Base-by-base conservation (phyloP, 768 basidiomycete species). In the Kwoniella heveanensis region DNA sequence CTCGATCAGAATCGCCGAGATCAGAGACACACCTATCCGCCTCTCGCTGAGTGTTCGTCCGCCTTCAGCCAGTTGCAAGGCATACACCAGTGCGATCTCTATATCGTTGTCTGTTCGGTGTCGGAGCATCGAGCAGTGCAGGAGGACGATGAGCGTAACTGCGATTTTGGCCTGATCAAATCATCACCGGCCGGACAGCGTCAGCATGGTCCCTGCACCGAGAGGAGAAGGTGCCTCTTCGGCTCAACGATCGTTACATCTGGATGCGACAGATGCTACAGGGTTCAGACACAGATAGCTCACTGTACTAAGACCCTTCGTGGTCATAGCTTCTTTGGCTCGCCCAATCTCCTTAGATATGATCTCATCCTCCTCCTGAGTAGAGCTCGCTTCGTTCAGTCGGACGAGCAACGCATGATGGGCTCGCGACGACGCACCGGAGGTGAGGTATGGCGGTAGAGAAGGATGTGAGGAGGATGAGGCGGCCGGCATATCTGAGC, bases 351-450 rank as follows among this genome's bases (percentile, higher is more conserved):
- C 64, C 22, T 30, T 26, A 27, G 24, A 25, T 9, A 74, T 61
- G 37, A 74, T 62, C 25, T 62, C 64, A 9, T 74, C 69, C 24
- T 70, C 67, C 46, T 74, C 76, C 27, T 71, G 65, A 5, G 21
- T 27, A 4, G 67, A 72, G 19, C 15, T 25, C 13, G 71, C 69
- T 25, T 60, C 65, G 30, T 77, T 39, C 15, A 77, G 64, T 39
- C 53, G 62, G 21, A 67, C 69, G 17, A 77, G 48, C 37, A 73
- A 57, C 21, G 69, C 67, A 64, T 77, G 76, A 62, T 77, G 76
- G 0, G 71, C 58, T 50, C 76, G 24, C 8, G 73, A 77, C 26
- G 68, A 68, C 12, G 76, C 73, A 10, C 76, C 76, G 6, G 76
- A 77, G 24, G 64, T 73, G 24, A 77, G 55, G 44, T 74, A 77